Evolutionary conservation across 106 monocot genomes (phyloP), one percentile per base, ranked within the genome.

Genomic region (Dioscorea zingiberensis): DNA sequence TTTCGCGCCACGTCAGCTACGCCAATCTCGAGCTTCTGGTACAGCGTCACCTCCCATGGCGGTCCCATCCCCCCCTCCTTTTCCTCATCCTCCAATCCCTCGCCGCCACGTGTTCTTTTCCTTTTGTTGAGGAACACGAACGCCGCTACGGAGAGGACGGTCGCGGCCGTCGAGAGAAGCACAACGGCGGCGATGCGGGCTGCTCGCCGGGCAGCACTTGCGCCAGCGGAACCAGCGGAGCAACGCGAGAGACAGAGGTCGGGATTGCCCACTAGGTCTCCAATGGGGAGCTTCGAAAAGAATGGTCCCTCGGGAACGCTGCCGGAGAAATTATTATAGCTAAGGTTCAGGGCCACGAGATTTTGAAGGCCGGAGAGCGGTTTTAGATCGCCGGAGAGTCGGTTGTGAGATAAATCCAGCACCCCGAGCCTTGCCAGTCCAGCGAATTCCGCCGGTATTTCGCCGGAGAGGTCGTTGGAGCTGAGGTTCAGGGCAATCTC

Each of bases 31-130:
- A 85, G 28, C 76, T 95, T 95, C 71, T 91, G 90, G 81, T 84
- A 88, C 53, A 91, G 74, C 0, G 87, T 95, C 57, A 91, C 81
- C 59, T 95, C 91, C 91, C 95, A 95, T 15, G 89, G 89, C 13
- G 80, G 76, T 12, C 78, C 70, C 71, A 93, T 68, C 24, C 89
- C 93, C 22, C 78, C 76, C 46, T 86, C 89, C 56, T 66, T 65
- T 70, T 70, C 76, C 54, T 51, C 75, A 23, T 74, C 77, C 13
- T 18, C 64, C 68, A 28, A 56, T 24, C 51, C 61, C 46, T 19
- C 32, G 18, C 56, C 29, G 23, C 45, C 15, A 30, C 30, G 5
- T 0, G 57, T 21, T 28, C 47, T 57, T 19, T 67, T 15, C 23
- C 76, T 68, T 4, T 60, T 47, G 27, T 46, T 4, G 18, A 83